Base-by-base conservation (phyloP, 192 early-diverging fungal genomes). In the Backusella macrospora region DNA sequence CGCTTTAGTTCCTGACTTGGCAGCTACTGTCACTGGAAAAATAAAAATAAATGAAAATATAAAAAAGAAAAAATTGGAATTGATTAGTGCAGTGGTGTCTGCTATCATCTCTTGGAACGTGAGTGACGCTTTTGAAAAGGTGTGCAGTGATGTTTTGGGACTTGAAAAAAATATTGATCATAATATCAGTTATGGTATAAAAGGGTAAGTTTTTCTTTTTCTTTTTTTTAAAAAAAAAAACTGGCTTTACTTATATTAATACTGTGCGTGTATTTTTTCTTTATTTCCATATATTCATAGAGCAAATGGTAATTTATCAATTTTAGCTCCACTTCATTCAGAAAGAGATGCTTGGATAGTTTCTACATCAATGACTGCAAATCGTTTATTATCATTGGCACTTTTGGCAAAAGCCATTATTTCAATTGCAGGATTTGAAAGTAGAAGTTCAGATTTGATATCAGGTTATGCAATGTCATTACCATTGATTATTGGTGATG, bases 291-390 rank as follows among this genome's bases (percentile, higher is more conserved):
- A 0, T 26, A 42, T 65, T 26, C 14, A 8, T 72, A 92, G 92
- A 5, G 84, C 88, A 2, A 88, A 90, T 67, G 91, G 91, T 8
- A 87, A 89, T 64, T 78, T 93, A 16, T 90, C 92, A 1, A 65
- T 94, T 12, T 71, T 85, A 34, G 81, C 86, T 0, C 91, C 92
- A 14, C 62, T 69, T 13, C 69, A 65, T 38, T 52, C 75, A 29
- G 72, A 74, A 29, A 71, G 62, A 5, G 70, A 68, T 12, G 67
- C 76, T 4, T 94, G 93, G 93, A 84, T 62, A 3, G 69, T 92
- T 10, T 94, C 92, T 1, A 73, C 86, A 7, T 86, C 86, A 9
- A 76, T 90, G 69, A 90, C 91, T 3, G 93, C 92, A 0, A 84
- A 85, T 18, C 82, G 88, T 21, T 71, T 95, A 39, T 81, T 95